phyloP scores from a whole-genome alignment of 1,139 yeast species.

The Wickerhamomyces sp. region DNA sequence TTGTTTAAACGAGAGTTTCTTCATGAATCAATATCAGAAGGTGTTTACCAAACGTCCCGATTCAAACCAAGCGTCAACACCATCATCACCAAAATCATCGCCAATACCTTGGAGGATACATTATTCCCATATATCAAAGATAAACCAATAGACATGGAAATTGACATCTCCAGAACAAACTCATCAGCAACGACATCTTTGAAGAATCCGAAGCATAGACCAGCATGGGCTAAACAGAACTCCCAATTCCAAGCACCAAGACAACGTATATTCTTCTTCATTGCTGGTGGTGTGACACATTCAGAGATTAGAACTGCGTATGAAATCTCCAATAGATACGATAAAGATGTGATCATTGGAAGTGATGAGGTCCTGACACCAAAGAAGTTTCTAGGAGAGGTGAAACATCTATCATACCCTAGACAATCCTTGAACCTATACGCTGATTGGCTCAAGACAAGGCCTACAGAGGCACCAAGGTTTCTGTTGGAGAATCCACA shows the following conservation, averaged over 20 bases:
- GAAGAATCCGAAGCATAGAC: constrained; percentile 71
- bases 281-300: constrained; percentile 88
- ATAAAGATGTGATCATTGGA: constrained; percentile 79
- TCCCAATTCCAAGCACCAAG: constrained; percentile 40
- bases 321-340: constrained; percentile 56
- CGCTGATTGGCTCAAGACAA: constrained; percentile 24
- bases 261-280: constrained; percentile 72
- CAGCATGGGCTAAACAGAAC: constrained; percentile 71
- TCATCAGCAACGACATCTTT: constrained; percentile 41
- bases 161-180: constrained; percentile 26
- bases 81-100: constrained; percentile 40
- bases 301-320: constrained; percentile 76
- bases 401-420: constrained; percentile 29
- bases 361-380: constrained; percentile 77
- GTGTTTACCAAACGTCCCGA: constrained; percentile 70
- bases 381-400: constrained; percentile 39
- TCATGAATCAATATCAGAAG: constrained; percentile 55
- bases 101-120: constrained; percentile 40
- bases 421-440: constrained; percentile 26
- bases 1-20: constrained; percentile 41
- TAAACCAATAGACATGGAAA: constrained; percentile 51
- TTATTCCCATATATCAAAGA: constrained; percentile 75
- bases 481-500: constrained; percentile 22
- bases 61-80: constrained; percentile 68
- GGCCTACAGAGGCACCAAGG: constrained; percentile 27